Evolutionary conservation across 225 moss, liverwort and hornwort genomes (phyloP), one percentile per base, ranked within the genome.

Genomic region (Rhytidiadelphus loreus): DNA sequence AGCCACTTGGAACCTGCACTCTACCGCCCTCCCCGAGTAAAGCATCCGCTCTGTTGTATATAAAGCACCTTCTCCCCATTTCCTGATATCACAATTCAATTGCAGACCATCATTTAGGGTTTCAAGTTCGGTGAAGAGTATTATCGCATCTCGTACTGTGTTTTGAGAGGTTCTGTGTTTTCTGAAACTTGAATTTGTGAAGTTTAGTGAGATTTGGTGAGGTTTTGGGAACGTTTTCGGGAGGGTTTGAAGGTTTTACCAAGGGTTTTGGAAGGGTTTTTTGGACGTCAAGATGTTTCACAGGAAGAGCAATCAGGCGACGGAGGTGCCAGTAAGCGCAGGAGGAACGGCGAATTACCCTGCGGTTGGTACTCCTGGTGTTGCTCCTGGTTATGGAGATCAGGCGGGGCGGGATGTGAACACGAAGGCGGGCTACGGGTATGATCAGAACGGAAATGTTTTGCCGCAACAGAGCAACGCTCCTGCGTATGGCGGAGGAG

Each of bases 261-360:
- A 32, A 20, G 22, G 14, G 35, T 64, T 64, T 2, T 0, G 32
- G 58, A 21, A 26, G 58, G 58, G 39, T 52, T 78, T 23, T 65
- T 22, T 11, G 56, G 22, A 24, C 65, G 56, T 5, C 82, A 81
- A 85, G 77, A 93, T 93, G 93, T 84, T 91, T 86, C 77, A 91
- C 75, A 85, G 93, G 90, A 93, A 88, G 92, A 30, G 75, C 11
- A 90, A 90, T 29, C 91, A 92, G 78, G 35, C 39, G 52, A 73
- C 64, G 32, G 87, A 89, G 83, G 91, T 88, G 84, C 92, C 89
- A 3, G 86, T 79, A 13, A 86, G 68, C 18, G 69, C 72, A 5
- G 91, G 90, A 29, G 91, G 90, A 25, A 76, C 85, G 81, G 69
- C 88, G 53, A 91, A 93, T 46, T 89, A 92, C 43, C 88, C 91